Evolutionary conservation across 768 basidiomycete genomes (phyloP), one percentile per base, ranked within the genome.

Genomic region (Boletus rex-veris): DNA sequence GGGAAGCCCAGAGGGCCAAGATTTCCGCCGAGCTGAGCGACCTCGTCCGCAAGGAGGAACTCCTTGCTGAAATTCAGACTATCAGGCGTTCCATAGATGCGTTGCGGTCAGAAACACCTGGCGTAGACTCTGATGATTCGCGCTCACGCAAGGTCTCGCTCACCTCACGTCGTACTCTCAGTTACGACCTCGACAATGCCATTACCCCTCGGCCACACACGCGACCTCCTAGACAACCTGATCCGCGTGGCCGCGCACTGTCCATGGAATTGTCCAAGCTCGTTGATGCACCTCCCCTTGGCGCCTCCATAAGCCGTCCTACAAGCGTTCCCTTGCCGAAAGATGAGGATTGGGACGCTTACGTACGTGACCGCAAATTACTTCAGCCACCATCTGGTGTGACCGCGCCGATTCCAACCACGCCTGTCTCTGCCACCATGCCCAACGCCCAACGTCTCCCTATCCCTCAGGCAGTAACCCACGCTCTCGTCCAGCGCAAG

Each of bases 331-430:
- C 88, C n/a, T 70, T 88, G 38, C 48, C 53, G 5, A 65, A 79
- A 45, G 83, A 88, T 40, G 77, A 81, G n/a, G 85, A 89, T 58
- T 97, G 93, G 93, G 88, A 95, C 57, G 72, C 80, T 41, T 96
- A 97, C 68, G 79, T 93, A 45, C 84, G 83, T 42, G 90, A 95
- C 46, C 82, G 93, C 51, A 91, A 88, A 65, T 76, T 97, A 15
- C 71, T 94, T 55, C 88, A 90, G 62, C 91, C 92, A 40, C 90
- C 91, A 10, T 79, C 85, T 18, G 90, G 91, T 7, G 79, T 90
- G 41, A 82, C 90, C 15, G 77, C 84, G n/a, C 90, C 91, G 1
- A 92, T 93, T 62, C 72, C 77, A 7, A 83, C 86, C n/a, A 80
- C 81, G 8, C 75, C 80, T 26, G 59, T 73, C 42, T 64, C 73